phyloP scores from a whole-genome alignment of 1,284 basidiomycete species.

The Cryptococcus sp. region DNA sequence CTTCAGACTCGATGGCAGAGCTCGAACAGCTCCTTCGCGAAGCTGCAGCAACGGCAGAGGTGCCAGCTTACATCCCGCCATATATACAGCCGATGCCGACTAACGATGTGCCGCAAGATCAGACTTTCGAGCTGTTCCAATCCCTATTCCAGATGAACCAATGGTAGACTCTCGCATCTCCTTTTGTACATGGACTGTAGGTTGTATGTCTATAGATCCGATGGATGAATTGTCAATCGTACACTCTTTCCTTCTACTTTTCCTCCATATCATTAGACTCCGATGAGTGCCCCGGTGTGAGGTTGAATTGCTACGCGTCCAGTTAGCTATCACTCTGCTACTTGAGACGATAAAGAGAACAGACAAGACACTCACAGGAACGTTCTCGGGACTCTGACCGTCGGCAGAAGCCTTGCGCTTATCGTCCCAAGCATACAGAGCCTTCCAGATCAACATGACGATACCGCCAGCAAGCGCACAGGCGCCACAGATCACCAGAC shows the following conservation, averaged over 20 bases:
- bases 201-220: no score
- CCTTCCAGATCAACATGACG: conserved; percentile 22
- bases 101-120: neutral
- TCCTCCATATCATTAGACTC: no score
- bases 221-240: no score
- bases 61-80: neutral
- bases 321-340: no score
- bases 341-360: no score
- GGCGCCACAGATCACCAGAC: conserved; percentile 20
- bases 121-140: conserved; percentile 15
- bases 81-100: neutral
- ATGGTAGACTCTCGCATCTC: conserved; percentile 1
- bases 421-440: conserved; percentile 21
- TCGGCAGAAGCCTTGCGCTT: neutral
- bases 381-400: neutral
- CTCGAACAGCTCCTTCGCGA: conserved; percentile 15
- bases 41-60: conserved; percentile 3
- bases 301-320: no score
- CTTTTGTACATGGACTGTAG: no score
- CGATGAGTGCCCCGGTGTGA: no score
- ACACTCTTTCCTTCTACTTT: no score
- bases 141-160: conserved; percentile 17
- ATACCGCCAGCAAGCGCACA: conserved; percentile 18
- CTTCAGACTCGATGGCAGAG: conserved; percentile 10
- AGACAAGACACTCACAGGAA: no score